Base-by-base conservation (phyloP, 208 protist genomes). In the Trypanosoma boissoni region DNA sequence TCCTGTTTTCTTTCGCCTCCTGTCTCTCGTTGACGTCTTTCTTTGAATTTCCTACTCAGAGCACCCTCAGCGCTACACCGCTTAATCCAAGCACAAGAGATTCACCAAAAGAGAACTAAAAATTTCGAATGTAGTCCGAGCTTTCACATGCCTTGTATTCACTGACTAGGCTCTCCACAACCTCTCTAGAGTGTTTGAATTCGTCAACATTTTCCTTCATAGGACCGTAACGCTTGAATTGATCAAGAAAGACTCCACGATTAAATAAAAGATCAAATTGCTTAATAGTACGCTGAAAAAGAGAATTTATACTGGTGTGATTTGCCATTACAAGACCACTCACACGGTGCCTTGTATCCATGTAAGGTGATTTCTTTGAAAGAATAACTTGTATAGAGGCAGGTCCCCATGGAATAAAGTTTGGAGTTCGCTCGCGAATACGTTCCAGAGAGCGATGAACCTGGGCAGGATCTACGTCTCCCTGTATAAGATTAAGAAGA, bases 341-440 rank as follows among this genome's bases (percentile, higher is more conserved):
- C 31, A 99, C 98, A 31, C 98, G 91, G 71, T 99, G 94, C 9
- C 87, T 57, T 32, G 96, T 90, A 67, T 99, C 81, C 2, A 99
- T 64, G 74, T 99, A 99, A 6, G 98, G 98, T 3, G 93, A 99
- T 66, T 96, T 92, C 56, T 91, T 88, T 6, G 92, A 97, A 8
- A 99, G 68, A 32, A 95, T 91, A 0, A 99, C 96, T 86, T 99
- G 94, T 46, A 98, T 97, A 16, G 83, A 94, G 27, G 96, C 95
- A 12, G 95, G 89, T 0, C 98, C 98, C 99, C 99, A 99, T 23
- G 98, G 97, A 64, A 99, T 99, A 76, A 99, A 99, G 34, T 88
- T 94, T 20, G 94, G 96, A 1, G 97, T 76, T 51, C 98, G 98
- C 55, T 97, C 90, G n/a, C 96, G 84, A 43, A 99, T 99, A 28